These are phyloP conservation scores for Bryopsis sp. DNA, from an alignment of 139 green algal species.

Conservation along the genomic window DNA sequence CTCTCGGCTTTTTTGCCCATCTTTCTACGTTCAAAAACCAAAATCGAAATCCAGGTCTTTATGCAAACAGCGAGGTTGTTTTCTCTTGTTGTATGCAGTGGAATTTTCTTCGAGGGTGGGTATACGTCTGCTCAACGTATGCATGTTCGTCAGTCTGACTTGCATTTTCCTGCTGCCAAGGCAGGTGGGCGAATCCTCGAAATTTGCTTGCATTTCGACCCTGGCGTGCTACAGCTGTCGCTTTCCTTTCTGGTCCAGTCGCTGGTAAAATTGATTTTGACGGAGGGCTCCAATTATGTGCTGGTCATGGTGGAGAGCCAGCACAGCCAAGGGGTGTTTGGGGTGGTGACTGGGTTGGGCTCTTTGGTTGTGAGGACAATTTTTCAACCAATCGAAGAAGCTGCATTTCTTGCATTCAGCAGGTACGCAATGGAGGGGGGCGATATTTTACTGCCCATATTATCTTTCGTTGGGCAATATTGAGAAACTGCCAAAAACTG, in stretches of 20 bases:
- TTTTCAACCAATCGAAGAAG: slow-evolving; percentile 81
- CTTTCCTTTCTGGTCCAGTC: no score
- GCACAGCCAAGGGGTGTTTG: slow-evolving; percentile 69
- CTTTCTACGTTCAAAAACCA: neutral
- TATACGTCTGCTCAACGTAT: neutral
- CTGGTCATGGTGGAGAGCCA: slow-evolving; percentile 29
- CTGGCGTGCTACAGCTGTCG: no score
- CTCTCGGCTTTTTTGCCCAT: neutral
- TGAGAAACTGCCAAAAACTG: no score
- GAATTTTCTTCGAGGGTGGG: neutral
- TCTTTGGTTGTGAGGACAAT: slow-evolving; percentile 72
- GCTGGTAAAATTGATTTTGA: slow-evolving; percentile 69
- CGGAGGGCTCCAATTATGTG: slow-evolving; percentile 69
- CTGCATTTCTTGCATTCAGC: slow-evolving; percentile 73
- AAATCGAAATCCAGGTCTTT: neutral
- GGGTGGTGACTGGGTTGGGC: slow-evolving; percentile 74
- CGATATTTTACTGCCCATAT: no score
- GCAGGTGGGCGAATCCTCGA: no score
- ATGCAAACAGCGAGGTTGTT: neutral
- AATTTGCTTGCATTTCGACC: no score
- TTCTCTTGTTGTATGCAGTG: no score
- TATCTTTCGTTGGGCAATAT: no score
- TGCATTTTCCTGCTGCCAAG: no score
- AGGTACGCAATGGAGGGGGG: no score
- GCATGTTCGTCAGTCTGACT: no score